A percentile compares a stretch with the other conserved stretches of the same genome.
Conservation (phyloP, 108 stramenopile genomes). For the Nitzschia palea region DNA sequence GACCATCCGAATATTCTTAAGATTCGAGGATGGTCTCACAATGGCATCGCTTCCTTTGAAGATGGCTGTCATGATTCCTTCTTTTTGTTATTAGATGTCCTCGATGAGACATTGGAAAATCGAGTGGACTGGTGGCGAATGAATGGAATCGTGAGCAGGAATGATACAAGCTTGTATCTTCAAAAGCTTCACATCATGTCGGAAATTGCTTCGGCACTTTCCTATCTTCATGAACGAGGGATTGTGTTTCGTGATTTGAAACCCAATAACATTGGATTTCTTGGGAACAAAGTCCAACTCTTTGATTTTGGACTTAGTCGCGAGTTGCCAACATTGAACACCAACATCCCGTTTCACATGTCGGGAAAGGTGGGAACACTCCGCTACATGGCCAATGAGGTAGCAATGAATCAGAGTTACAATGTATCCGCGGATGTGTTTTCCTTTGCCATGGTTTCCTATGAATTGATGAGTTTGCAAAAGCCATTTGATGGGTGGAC, state of each 20-base stretch:
- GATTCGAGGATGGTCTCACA: constrained; percentile 62
- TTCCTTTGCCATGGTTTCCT: constrained; percentile 65
- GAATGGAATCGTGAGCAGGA: background rate
- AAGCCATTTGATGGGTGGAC: constrained; percentile 73
- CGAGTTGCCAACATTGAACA: constrained; percentile 60
- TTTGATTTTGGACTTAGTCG: constrained; percentile 83
- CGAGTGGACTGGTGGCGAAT: constrained; percentile 48
- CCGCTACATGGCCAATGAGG: constrained; percentile 80
- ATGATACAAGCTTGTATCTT: constrained; percentile 19
- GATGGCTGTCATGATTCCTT: constrained; percentile 43
- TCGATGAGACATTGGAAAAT: constrained; percentile 57
- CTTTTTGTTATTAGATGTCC: constrained; percentile 53
- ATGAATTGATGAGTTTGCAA: constrained; percentile 57
- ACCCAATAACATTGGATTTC: constrained; percentile 65
- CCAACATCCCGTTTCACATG: constrained; percentile 44
- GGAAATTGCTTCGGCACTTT: constrained; percentile 67
- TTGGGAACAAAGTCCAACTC: constrained; percentile 71
- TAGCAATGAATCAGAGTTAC: constrained; percentile 54
- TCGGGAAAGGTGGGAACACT: constrained; percentile 59
- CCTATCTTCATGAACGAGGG: constrained; percentile 69
- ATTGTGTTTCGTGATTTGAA: constrained; percentile 88
- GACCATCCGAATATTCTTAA: constrained; percentile 77
- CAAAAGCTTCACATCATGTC: constrained; percentile 40
- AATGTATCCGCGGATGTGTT: constrained; percentile 70
- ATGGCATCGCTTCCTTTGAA: constrained; percentile 55